phyloP scores from a whole-genome alignment of 768 basidiomycete genomes.

The Lactarius hengduanensis region DNA sequence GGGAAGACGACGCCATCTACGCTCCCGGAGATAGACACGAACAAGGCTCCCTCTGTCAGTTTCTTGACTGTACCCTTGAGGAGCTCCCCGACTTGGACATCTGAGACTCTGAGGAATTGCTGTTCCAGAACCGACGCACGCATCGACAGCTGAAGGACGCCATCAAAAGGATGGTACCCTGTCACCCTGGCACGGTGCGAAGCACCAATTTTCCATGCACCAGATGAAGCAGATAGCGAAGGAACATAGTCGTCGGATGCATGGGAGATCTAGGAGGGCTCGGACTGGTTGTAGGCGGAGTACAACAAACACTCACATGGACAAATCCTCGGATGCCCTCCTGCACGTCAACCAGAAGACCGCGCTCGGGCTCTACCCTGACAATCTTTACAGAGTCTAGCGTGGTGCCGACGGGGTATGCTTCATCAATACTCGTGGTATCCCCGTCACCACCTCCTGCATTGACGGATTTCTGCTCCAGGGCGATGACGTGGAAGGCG shows the following conservation, averaged over 20 bases:
- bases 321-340: conserved; percentile 74
- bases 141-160: conserved; percentile 83
- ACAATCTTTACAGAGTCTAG: conserved; percentile 72
- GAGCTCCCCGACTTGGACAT: conserved; percentile 82
- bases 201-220: conserved; percentile 78
- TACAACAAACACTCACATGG: conserved; percentile 59
- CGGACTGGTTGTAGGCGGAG: conserved; percentile 15
- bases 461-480: conserved; percentile 44
- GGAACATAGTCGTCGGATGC: conserved; percentile 88
- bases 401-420: conserved; percentile 71
- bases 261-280: conserved; percentile 76
- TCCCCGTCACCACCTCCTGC: conserved; percentile 28
- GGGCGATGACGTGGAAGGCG: conserved; percentile 63
- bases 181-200: conserved; percentile 84
- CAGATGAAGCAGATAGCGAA: conserved; percentile 63
- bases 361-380: conserved; percentile 77
- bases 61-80: conserved; percentile 88
- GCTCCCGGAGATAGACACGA: conserved; percentile 81
- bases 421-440: conserved; percentile 44
- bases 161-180: conserved; percentile 83
- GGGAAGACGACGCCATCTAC: conserved; percentile 95
- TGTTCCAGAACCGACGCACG: conserved; percentile 81
- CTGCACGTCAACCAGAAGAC: conserved; percentile 67
- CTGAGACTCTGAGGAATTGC: conserved; percentile 77
- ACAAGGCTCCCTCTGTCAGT: conserved; percentile 75